Evolutionary conservation across 2,329 filamentous ascomycete genomes (phyloP).

Genomic region (Fusarium foetens): DNA sequence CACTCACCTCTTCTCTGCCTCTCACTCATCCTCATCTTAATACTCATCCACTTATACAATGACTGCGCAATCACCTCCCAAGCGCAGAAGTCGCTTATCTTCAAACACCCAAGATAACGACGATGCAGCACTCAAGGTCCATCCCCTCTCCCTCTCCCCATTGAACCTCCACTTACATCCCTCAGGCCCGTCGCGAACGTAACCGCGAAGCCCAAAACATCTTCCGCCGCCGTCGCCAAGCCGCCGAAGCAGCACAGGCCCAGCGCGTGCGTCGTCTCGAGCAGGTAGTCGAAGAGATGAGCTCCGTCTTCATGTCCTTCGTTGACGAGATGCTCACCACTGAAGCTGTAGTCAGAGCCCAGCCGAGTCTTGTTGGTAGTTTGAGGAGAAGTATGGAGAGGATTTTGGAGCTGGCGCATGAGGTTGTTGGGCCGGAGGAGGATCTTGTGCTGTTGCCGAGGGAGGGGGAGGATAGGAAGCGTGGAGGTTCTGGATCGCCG

Average conservation of each 20-base stretch:
- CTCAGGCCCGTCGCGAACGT: conserved; percentile 43
- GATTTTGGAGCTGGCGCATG: conserved; percentile 39
- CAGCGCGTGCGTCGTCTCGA: conserved; percentile 43
- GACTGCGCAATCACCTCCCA: conserved; percentile 20
- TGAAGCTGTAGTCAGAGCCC: conserved; percentile 34
- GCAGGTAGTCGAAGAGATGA: conserved; percentile 46
- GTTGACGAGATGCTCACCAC: conserved; percentile 45
- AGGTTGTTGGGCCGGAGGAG: conserved; percentile 43
- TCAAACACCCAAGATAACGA: conserved; percentile 30
- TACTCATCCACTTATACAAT: conserved; percentile 13
- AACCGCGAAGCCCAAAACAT: conserved; percentile 47
- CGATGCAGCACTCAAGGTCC: conserved; percentile 43
- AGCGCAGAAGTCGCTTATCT: conserved; percentile 39
- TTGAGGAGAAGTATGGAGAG: conserved; percentile 36
- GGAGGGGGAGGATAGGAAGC: not conserved
- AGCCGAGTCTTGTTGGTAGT: conserved; percentile 33
- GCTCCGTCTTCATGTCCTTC: conserved; percentile 43
- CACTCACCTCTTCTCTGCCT: not conserved
- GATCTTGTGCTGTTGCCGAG: conserved; percentile 26
- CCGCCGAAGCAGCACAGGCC: conserved; percentile 43
- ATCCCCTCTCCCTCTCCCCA: not conserved
- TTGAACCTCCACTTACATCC: conserved; percentile 10
- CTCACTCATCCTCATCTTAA: not conserved
- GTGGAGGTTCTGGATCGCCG: not conserved
- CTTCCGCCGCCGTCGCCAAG: conserved; percentile 43